Evolutionary conservation across 2,329 filamentous ascomycete genomes (phyloP).

Genomic region (Emericellopsis cladophorae): DNA sequence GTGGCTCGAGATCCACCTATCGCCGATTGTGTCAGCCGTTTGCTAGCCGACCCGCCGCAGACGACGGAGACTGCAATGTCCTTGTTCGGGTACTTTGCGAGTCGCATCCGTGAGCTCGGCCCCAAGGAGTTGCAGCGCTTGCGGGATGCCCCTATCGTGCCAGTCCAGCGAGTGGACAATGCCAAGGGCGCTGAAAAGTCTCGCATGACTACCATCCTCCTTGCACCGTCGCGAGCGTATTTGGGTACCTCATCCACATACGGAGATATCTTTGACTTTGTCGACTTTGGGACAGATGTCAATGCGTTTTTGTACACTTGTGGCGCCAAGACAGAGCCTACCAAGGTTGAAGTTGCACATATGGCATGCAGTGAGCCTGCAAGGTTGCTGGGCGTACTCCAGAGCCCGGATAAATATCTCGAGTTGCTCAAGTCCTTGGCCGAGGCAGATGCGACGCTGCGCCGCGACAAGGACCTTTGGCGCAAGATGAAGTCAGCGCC

Average conservation of each 20-base stretch:
- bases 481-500: slow-evolving; percentile 60
- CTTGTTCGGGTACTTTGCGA: slow-evolving; percentile 75
- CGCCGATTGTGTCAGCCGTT: slow-evolving; percentile 57
- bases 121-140: slow-evolving; percentile 47
- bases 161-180: slow-evolving; percentile 32
- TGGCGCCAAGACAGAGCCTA: slow-evolving; percentile 85
- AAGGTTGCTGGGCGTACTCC: slow-evolving; percentile 66
- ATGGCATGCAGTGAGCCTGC: slow-evolving; percentile 78
- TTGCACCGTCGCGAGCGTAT: slow-evolving; percentile 66
- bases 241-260: slow-evolving; percentile 61
- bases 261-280: slow-evolving; percentile 89
- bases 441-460: slow-evolving; percentile 56
- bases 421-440: slow-evolving; percentile 71
- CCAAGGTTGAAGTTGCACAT: slow-evolving; percentile 69
- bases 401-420: slow-evolving; percentile 76
- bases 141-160: slow-evolving; percentile 57
- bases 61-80: slow-evolving; percentile 52
- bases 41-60: slow-evolving; percentile 61
- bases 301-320: slow-evolving; percentile 82
- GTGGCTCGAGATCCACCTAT: slow-evolving; percentile 75
- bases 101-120: slow-evolving; percentile 61
- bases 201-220: slow-evolving; percentile 15
- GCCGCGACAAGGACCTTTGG: slow-evolving; percentile 68
- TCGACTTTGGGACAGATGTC: slow-evolving; percentile 79
- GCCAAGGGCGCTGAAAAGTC: slow-evolving; percentile 26